Base-by-base conservation (phyloP, 2,329 filamentous ascomycete species). In the Purpureocillium takamizusanense region DNA sequence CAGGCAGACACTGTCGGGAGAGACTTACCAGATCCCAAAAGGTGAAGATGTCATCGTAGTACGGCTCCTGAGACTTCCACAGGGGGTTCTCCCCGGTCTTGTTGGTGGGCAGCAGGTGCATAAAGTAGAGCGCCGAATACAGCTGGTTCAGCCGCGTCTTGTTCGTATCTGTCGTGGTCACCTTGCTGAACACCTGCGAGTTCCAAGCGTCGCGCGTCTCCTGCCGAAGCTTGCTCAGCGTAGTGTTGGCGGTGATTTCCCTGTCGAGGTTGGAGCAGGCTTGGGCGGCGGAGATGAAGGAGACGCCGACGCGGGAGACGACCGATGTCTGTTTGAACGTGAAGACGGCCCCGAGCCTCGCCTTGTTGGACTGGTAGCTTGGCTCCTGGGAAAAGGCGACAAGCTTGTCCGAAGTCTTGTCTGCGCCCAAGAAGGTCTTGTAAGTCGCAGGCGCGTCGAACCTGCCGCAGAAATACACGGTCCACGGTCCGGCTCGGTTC, bases 11-110 rank as follows among this genome's bases (percentile, higher is more conserved):
- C 16, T 18, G n/a, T 4, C 3, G 7, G n/a, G 34, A n/a, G n/a
- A n/a, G n/a, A 25, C 48, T 37, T 38, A 55, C 48, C 18, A 51
- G 58, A 42, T 76, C 72, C 81, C 82, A 86, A 16, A 81, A 70
- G 0, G 81, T 85, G 50, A 83, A 84, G 13, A 81, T 74, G 42
- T 86, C 81, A 42, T 83, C 76, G 49, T 82, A 86, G 50, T 83
- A 84, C 2, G 81, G 81, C 53, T 86, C 81, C 0, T 52, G 48
- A 2, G 76, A 79, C 2, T 61, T 53, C 81, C 81, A 86, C 1
- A 68, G 56, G 0, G 81, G 80, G 42, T 85, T 86, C 52, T 86
- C 82, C 0, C 78, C 80, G 0, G 80, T 84, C 44, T 78, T 75
- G 51, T 86, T 83, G 1, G 78, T 80, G 0, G 81, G 81, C 28